Percentiles rank a stretch among this genome's conserved stretches.
Conservation (phyloP, 768 basidiomycete species). For the Sarcodon aspratus region DNA sequence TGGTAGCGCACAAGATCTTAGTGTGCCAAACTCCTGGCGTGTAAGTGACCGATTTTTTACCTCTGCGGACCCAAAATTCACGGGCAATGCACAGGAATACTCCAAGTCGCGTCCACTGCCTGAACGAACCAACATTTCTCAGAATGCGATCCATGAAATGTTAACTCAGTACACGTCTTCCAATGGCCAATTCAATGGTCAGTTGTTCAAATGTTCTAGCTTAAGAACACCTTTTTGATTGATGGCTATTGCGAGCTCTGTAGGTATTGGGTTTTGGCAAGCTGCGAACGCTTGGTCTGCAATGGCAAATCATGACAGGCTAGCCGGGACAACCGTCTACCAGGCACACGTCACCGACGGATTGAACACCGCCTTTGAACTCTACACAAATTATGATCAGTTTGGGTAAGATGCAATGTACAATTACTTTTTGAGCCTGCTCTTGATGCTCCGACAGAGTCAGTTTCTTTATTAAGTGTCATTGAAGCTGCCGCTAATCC, state of each 20-base stretch:
- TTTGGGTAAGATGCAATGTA: slow-evolving; percentile 17
- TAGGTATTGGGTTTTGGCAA: slow-evolving; percentile 44
- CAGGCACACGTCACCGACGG: slow-evolving; percentile 25
- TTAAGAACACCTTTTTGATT: too few relatives aligned
- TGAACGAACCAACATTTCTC: slow-evolving; percentile 29
- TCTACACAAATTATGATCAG: slow-evolving; percentile 29
- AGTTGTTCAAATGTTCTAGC: too few relatives aligned
- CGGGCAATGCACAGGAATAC: slow-evolving; percentile 22
- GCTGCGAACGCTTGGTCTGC: slow-evolving; percentile 38
- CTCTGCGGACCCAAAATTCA: background rate
- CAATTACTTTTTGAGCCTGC: too few relatives aligned
- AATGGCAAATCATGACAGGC: slow-evolving; percentile 36
- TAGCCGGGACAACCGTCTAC: slow-evolving; percentile 25
- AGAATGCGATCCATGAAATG: slow-evolving; percentile 30
- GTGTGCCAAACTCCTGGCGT: slow-evolving; percentile 31
- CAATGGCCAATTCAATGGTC: slow-evolving; percentile 26
- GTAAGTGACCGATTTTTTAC: slow-evolving; percentile 14
- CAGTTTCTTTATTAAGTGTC: too few relatives aligned
- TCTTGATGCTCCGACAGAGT: too few relatives aligned
- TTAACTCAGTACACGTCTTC: slow-evolving; percentile 23
- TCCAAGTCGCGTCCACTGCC: slow-evolving; percentile 24
- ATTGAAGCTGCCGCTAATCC: too few relatives aligned
- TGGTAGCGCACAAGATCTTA: slow-evolving; percentile 22
- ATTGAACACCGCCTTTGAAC: slow-evolving; percentile 28
- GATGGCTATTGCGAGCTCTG: too few relatives aligned